phyloP scores from a whole-genome alignment of 768 basidiomycete genomes.

The Amanita fuliginea region DNA sequence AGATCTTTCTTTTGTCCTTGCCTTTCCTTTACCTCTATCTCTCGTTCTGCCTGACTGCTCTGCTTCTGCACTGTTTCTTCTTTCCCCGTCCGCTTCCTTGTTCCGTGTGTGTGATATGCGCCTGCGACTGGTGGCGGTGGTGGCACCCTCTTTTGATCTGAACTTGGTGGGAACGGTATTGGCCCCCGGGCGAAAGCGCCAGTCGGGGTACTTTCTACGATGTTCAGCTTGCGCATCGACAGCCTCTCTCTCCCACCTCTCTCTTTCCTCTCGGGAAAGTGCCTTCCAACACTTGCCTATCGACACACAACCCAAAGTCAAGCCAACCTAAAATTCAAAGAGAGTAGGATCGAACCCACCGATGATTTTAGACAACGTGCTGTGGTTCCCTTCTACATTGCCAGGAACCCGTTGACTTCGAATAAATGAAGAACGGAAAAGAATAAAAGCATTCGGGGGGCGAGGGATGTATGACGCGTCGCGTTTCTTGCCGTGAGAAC shows the following conservation, averaged over 20 bases:
- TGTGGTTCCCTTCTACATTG: conserved; percentile 72
- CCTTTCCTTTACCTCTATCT: conserved; percentile 11
- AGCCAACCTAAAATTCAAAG: background rate
- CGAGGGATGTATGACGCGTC: conserved; percentile 72
- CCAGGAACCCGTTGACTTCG: conserved; percentile 62
- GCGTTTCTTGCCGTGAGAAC: conserved; percentile 46
- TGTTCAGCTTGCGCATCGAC: conserved; percentile 64
- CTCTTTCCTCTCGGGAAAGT: conserved; percentile 53
- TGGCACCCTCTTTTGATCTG: conserved; percentile 20
- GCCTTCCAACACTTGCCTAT: conserved; percentile 68
- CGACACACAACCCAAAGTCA: background rate
- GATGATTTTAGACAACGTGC: conserved; percentile 73
- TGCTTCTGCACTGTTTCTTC: conserved; percentile 3
- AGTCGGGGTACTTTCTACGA: conserved; percentile 65
- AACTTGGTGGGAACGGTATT: conserved; percentile 28
- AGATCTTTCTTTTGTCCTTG: conserved; percentile 16
- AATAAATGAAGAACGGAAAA: conserved; percentile 75
- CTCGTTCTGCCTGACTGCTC: conserved; percentile 14
- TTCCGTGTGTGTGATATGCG: conserved; percentile 6
- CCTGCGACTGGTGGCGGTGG: conserved; percentile 11
- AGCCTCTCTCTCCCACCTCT: conserved; percentile 71
- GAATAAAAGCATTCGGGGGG: conserved; percentile 79
- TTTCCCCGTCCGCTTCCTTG: background rate
- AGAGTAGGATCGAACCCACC: conserved; percentile 27
- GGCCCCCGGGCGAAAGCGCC: conserved; percentile 65